phyloP scores from a whole-genome alignment of 371 early-diverging fungal genomes.

The Mucor saturninus region DNA sequence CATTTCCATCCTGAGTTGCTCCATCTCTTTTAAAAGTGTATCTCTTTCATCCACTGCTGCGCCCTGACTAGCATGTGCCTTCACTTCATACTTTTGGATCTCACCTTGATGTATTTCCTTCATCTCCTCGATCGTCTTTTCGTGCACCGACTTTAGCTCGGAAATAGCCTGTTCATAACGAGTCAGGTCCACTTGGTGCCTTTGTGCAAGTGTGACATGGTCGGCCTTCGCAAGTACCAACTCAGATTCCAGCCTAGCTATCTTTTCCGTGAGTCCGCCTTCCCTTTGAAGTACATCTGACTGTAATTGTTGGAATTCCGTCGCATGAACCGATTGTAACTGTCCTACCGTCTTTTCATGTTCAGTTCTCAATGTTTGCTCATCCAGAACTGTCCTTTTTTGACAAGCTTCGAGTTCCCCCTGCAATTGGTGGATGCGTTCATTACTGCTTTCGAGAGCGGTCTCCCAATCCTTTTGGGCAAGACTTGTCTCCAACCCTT shows the following conservation, averaged over 20 bases:
- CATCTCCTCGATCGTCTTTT: neutral
- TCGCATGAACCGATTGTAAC: neutral
- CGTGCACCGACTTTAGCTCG: neutral
- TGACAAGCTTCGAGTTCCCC: neutral
- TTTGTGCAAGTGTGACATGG: constrained; percentile 3
- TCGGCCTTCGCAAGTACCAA: neutral
- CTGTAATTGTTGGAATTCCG: neutral
- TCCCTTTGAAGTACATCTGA: neutral
- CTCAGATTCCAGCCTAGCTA: constrained; percentile 4
- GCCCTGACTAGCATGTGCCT: neutral
- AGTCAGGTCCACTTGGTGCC: neutral
- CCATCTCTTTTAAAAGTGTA: neutral
- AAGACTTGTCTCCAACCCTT: neutral
- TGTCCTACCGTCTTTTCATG: neutral
- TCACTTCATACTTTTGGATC: neutral
- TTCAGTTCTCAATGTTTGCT: neutral
- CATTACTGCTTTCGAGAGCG: no score
- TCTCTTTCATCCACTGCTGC: neutral
- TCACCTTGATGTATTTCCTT: neutral
- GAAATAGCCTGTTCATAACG: neutral
- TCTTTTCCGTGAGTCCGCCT: neutral
- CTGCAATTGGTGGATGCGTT: no score
- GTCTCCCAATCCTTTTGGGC: neutral
- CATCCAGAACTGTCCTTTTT: no score
- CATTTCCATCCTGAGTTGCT: no score